Evolutionary conservation across 78 protist species (phyloP), one percentile per base, ranked within the genome.

Genomic region (Dictyostelium firmibasis): DNA sequence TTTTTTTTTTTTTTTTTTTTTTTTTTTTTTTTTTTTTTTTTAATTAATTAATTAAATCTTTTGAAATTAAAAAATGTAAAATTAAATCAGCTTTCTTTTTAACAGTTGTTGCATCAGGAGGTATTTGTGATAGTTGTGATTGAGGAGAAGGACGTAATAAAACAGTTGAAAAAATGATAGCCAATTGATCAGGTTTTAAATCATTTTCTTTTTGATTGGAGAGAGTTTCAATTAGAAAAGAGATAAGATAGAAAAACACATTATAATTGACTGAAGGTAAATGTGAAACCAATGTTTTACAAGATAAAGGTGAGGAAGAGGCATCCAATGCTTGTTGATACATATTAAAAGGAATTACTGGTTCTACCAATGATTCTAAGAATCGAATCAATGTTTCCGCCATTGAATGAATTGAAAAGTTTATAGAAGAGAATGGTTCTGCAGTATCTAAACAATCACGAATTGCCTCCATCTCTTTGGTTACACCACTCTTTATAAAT

Each of bases 321-420:
- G 92, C 92, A 23, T 88, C 95, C 47, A 96, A 53, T 10, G 92
- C 83, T 16, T 83, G 86, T 72, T 92, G 86, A 82, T 84, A 96
- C 87, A 75, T 35, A 11, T 25, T 23, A 43, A 70, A 50, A 16
- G 98, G 98, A 2, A 98, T 83, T 31, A 98, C 96, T 23, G 98
- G 94, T 38, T 95, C 97, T 18, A n/a, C 43, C 41, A 96, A 91
- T 13, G 44, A 14, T 16, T 83, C 96, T 14, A 98, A 74, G 74
- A 98, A 97, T 23, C 91, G 36, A 47, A 98, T 76, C 35, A 98
- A 69, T 2, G 69, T 31, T 62, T 93, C 96, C 11, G 98, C 97
- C 91, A 97, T 57, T 31, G 97, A 79, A 74, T 96, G 98, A 53
- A 69, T 84, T 23, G 78, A 35, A 53, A 92, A n/a, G 4, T 18